These are phyloP conservation scores for Ustulina deusta DNA, from an alignment of 2,329 filamentous ascomycete genomes.

Conservation along the genomic window DNA sequence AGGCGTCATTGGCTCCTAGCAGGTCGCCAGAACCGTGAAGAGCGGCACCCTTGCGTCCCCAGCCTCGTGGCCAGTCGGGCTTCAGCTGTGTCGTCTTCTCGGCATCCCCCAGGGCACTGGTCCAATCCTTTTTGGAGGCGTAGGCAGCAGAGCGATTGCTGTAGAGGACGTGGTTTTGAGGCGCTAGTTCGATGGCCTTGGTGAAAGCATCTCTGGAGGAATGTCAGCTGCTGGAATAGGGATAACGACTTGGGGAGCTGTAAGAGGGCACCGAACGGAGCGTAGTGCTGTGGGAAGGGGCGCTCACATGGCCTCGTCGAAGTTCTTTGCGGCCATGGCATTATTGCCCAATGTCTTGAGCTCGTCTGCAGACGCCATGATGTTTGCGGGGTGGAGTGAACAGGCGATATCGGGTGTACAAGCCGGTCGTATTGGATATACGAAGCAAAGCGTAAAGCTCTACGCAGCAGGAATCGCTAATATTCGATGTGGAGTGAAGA, in stretches of 20 bases:
- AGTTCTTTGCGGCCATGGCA: conserved; percentile 97
- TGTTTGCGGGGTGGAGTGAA: conserved; percentile 27
- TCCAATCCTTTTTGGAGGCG: conserved; percentile 90
- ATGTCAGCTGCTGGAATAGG: conserved; percentile 39
- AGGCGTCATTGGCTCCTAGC: conserved; percentile 86
- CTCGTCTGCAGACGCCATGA: conserved; percentile 75
- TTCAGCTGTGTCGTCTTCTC: conserved; percentile 95
- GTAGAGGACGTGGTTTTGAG: conserved; percentile 94
- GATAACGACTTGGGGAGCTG: not conserved
- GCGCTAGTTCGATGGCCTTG: conserved; percentile 88
- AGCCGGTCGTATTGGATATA: not conserved
- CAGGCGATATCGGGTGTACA: not conserved
- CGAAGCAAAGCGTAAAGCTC: conserved; percentile 1
- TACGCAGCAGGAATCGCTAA: conserved; percentile 4
- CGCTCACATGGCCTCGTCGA: conserved; percentile 91
- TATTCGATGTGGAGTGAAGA: not conserved
- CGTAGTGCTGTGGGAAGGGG: conserved; percentile 6
- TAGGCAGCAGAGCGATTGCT: conserved; percentile 93
- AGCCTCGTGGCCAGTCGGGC: conserved; percentile 98
- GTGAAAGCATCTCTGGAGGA: conserved; percentile 87
- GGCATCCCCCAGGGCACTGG: conserved; percentile 87
- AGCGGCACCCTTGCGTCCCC: conserved; percentile 91
- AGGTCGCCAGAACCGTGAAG: conserved; percentile 90
- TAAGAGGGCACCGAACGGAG: conserved; percentile 1
- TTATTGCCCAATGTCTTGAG: conserved; percentile 99